phyloP scores from a whole-genome alignment of 192 early-diverging fungal species.

The Coemansia sp. region DNA sequence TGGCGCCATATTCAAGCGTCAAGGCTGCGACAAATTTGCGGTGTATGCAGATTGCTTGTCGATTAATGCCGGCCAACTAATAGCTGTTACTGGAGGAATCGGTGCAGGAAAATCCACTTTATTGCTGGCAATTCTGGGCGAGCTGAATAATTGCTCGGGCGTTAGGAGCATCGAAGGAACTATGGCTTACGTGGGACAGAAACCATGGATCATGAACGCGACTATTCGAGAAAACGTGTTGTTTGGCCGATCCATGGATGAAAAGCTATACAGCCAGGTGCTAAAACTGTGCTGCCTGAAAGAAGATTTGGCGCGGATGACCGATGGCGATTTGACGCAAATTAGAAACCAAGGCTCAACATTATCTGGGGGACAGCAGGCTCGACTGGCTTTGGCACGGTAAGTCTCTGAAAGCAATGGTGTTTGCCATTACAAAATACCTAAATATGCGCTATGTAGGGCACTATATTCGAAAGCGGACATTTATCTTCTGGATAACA shows the following conservation, averaged over 20 bases:
- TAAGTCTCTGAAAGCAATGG: constrained; percentile 38
- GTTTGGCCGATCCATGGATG: constrained; percentile 59
- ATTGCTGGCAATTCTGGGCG: constrained; percentile 70
- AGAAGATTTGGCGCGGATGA: constrained; percentile 58
- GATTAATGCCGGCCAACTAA: constrained; percentile 52
- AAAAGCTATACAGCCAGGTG: constrained; percentile 55
- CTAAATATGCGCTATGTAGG: constrained; percentile 58
- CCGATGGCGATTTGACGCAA: constrained; percentile 59
- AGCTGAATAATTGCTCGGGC: constrained; percentile 52
- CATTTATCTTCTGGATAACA: constrained; percentile 76
- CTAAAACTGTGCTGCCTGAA: constrained; percentile 61
- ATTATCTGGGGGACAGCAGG: constrained; percentile 54
- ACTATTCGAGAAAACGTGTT: constrained; percentile 72
- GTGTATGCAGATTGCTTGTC: constrained; percentile 3
- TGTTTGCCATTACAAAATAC: not conserved
- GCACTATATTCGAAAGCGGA: constrained; percentile 71
- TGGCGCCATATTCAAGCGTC: constrained; percentile 6
- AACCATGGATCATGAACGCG: constrained; percentile 66
- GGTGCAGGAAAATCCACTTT: constrained; percentile 81
- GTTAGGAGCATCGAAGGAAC: constrained; percentile 4
- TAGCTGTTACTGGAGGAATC: constrained; percentile 75
- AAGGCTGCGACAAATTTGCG: not conserved
- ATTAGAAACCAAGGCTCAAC: constrained; percentile 42
- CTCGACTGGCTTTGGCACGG: constrained; percentile 60
- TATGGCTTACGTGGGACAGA: constrained; percentile 31